Evolutionary conservation across 768 basidiomycete genomes (phyloP), one percentile per base, ranked within the genome.

Genomic region (Macrolepiota albuminosa): DNA sequence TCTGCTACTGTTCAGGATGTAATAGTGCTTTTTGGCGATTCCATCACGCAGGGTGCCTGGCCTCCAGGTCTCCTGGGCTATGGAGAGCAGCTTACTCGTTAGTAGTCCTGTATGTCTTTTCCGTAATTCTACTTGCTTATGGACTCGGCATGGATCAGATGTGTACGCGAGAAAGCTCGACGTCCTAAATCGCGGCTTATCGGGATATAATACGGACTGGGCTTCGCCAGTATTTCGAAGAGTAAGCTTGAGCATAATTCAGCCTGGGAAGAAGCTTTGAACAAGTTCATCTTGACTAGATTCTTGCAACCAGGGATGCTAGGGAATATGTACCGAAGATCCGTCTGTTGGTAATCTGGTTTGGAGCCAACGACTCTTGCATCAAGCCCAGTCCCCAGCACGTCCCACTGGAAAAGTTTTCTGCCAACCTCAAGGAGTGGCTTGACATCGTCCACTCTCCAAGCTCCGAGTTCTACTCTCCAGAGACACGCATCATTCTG

Each of bases 181-280:
- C 68, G 85, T 97, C 21, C 63, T 96, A 62, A 96, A 96, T 68
- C 85, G 94, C 51, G 95, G 95, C 1, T 77, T 87, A 33, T 79
- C 83, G 34, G 93, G 93, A 3, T 97, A 95, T 73, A 95, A 91
- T 68, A 88, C 92, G 0, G 85, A 88, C 37, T 95, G 93, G 94
- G 87, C 80, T 6, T 73, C 94, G 40, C 89, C 91, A 4, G 81
- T 93, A 33, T 83, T 95, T 58, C 81, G 90, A 66, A 85, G 88
- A 80, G 91, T 87, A 50, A 42, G 77, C 64, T n/a, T 29, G 26
- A 43, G 37, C 16, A 29, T 24, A 21, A 21, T 18, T 47, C 46
- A 16, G 18, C 3, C 24, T 54, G 46, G 29, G 13, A 16, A n/a
- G 43, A 34, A 4, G 13, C 34, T 4, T 42, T 9, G 14, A 54